Conservation (phyloP, 352 stramenopile genomes). For the Nothophytophthora sp. region DNA sequence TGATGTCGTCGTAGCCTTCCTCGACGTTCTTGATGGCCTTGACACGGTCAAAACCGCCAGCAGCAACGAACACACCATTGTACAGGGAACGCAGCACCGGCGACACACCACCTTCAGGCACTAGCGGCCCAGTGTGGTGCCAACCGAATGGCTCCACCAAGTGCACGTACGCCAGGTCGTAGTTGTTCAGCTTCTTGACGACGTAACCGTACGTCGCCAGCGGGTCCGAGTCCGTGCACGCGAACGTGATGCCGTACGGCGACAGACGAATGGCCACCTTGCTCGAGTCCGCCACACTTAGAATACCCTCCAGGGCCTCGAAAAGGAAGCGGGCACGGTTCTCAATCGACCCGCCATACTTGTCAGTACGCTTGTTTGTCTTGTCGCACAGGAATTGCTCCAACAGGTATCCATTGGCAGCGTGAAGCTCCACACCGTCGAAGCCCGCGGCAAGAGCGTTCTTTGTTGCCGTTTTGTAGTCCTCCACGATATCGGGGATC, state of each 20-base stretch:
- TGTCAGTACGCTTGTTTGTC: slow-evolving; percentile 76
- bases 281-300: slow-evolving; percentile 15
- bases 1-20: slow-evolving; percentile 30
- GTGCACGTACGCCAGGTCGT: slow-evolving; percentile 41
- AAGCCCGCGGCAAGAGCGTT: slow-evolving; percentile 80
- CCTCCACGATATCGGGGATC: slow-evolving; percentile 62
- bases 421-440: slow-evolving; percentile 91
- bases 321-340: slow-evolving; percentile 75
- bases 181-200: slow-evolving; percentile 27
- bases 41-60: slow-evolving; percentile 28
- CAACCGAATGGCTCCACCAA: slow-evolving; percentile 37
- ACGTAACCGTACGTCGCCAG: slow-evolving; percentile 31
- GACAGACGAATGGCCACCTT: slow-evolving; percentile 25
- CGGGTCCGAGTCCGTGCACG: slow-evolving; percentile 28
- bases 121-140: slow-evolving; percentile 10
- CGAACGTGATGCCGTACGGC: slow-evolving; percentile 31
- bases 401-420: slow-evolving; percentile 91
- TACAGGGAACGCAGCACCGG: slow-evolving; percentile 38
- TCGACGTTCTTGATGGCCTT: slow-evolving; percentile 33
- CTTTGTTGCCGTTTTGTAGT: slow-evolving; percentile 64
- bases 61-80: slow-evolving; percentile 39
- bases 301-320: slow-evolving; percentile 57
- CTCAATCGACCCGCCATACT: slow-evolving; percentile 80
- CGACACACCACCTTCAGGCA: slow-evolving; percentile 31
- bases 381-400: slow-evolving; percentile 86